These are phyloP conservation scores for Dacryopinax spathularia DNA, from an alignment of 768 basidiomycete genomes.

Conservation along the genomic window DNA sequence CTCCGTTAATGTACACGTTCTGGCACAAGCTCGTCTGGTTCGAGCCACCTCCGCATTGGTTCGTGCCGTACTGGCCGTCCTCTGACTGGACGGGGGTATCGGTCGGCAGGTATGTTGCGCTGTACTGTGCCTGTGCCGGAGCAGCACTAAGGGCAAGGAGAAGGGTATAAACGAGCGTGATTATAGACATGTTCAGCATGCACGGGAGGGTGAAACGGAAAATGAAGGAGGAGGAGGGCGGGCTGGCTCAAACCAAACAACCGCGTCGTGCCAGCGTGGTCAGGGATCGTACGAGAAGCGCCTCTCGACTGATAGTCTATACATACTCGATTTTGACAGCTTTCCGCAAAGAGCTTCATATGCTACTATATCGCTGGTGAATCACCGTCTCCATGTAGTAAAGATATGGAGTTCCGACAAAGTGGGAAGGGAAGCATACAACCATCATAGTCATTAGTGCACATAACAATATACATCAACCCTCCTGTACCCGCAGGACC, in stretches of 20 bases:
- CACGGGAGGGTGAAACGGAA: neutral
- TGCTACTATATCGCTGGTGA: too few relatives aligned
- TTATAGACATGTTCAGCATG: neutral
- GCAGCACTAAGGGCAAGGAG: neutral
- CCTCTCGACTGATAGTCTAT: too few relatives aligned
- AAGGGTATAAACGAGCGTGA: neutral
- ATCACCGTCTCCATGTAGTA: too few relatives aligned
- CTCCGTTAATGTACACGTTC: constrained; percentile 9
- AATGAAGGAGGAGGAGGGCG: neutral
- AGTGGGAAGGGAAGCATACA: neutral
- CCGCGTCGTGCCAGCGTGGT: too few relatives aligned
- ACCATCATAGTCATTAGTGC: neutral
- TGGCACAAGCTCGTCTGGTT: constrained; percentile 53
- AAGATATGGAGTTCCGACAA: neutral
- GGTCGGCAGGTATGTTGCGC: constrained; percentile 23
- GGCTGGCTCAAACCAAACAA: too few relatives aligned
- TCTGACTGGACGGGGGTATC: constrained; percentile 26
- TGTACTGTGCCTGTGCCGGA: constrained; percentile 21
- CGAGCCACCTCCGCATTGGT: constrained; percentile 42
- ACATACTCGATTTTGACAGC: too few relatives aligned
- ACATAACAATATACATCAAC: neutral
- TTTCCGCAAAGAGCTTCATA: too few relatives aligned
- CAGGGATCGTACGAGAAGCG: too few relatives aligned
- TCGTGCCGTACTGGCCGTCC: constrained; percentile 47
- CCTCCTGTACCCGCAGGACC: neutral